A percentile compares a stretch with the other conserved stretches of the same genome.
phyloP scores from a whole-genome alignment of 106 monocot species.

The Alisma plantagoaquatica region DNA sequence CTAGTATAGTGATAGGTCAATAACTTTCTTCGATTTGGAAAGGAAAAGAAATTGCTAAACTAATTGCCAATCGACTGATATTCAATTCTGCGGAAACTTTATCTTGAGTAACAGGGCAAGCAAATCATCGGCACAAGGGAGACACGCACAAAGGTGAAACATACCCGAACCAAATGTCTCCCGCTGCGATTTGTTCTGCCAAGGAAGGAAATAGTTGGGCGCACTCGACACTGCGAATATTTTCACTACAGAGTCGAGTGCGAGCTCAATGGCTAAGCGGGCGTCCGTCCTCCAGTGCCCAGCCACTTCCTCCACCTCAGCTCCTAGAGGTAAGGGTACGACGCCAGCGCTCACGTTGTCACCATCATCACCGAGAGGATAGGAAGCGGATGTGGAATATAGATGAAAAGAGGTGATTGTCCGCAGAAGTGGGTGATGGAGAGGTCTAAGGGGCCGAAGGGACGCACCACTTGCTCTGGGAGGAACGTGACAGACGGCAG shows the following conservation, averaged over 20 bases:
- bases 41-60: neutral
- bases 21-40: neutral
- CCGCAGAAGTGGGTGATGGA: neutral
- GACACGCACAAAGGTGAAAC: neutral
- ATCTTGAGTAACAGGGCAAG: too few relatives aligned
- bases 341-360: constrained; percentile 10
- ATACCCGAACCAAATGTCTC: constrained; percentile 92
- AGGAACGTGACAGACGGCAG: neutral
- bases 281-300: constrained; percentile 44
- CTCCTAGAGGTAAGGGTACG: constrained; percentile 2
- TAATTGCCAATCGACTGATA: too few relatives aligned
- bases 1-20: neutral
- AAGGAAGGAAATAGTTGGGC: constrained; percentile 94
- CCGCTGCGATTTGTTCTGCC: constrained; percentile 98
- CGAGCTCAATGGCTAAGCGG: constrained; percentile 79
- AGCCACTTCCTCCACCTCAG: constrained; percentile 12
- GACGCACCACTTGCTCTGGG: neutral
- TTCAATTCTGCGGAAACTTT: too few relatives aligned
- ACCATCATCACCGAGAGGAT: neutral
- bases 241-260: constrained; percentile 95
- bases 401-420: neutral
- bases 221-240: constrained; percentile 90
- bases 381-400: constrained; percentile 1
- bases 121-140: neutral
- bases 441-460: constrained; percentile 2